phyloP scores from a whole-genome alignment of 352 stramenopile species.

The Phytophthora tentaculata region DNA sequence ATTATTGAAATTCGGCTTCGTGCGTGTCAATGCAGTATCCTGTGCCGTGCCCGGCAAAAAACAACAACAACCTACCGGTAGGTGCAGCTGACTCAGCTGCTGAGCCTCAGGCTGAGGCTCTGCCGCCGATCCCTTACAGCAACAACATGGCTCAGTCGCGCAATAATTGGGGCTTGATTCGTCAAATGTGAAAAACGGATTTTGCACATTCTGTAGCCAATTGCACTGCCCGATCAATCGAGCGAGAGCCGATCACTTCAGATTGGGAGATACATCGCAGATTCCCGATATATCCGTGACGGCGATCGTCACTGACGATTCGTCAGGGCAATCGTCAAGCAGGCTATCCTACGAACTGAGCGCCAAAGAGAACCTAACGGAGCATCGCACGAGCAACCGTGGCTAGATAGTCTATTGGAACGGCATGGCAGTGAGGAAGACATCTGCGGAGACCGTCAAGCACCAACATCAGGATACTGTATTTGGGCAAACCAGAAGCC shows the following conservation, averaged over 20 bases:
- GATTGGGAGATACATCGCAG: constrained; percentile 26
- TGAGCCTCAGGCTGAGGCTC: constrained; percentile 8
- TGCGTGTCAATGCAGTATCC: neutral
- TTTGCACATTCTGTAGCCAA: neutral
- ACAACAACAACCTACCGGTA: too few species aligned
- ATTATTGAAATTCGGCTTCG: neutral
- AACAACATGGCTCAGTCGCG: constrained; percentile 4
- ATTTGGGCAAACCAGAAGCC: constrained; percentile 18
- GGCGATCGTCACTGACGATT: neutral
- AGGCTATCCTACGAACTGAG: neutral
- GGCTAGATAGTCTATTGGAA: neutral
- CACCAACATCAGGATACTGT: neutral
- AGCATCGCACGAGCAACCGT: too few species aligned
- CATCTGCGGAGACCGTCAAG: neutral
- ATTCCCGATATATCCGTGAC: constrained; percentile 24
- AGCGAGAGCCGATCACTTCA: constrained; percentile 7
- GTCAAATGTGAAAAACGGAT: too few species aligned
- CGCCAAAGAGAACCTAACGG: too few species aligned
- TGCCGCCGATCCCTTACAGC: neutral
- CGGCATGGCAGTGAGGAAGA: neutral
- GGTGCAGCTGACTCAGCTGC: too few species aligned
- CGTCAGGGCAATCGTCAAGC: neutral
- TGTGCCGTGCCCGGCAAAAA: neutral
- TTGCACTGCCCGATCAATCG: constrained; percentile 2
- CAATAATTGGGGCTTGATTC: neutral